These are phyloP conservation scores for Mycena galopus DNA, from an alignment of 768 basidiomycete genomes.

Conservation along the genomic window DNA sequence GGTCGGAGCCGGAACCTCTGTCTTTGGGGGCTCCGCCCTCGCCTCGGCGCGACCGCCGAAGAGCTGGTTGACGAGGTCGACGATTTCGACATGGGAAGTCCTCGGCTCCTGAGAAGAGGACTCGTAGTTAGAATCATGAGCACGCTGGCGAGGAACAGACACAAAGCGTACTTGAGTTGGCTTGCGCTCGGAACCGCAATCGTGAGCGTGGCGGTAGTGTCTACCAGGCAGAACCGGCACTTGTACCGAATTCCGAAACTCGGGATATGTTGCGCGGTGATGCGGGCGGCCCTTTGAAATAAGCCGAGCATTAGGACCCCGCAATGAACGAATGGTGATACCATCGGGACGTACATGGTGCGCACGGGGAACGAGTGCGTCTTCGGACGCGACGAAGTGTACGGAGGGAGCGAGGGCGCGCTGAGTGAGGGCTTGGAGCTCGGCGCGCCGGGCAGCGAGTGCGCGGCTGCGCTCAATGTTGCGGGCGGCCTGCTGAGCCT, in stretches of 20 bases:
- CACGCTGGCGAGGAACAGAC: not conserved
- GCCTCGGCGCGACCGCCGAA: conserved; percentile 11
- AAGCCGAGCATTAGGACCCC: not conserved
- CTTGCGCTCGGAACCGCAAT: not conserved
- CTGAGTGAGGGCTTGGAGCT: conserved; percentile 16
- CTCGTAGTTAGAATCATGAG: too few species aligned
- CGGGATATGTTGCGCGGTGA: not conserved
- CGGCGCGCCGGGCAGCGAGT: conserved; percentile 27
- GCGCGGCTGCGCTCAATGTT: conserved; percentile 18
- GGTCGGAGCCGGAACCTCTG: not conserved
- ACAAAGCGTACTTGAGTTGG: conserved; percentile 13
- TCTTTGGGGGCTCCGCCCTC: not conserved
- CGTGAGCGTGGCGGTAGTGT: not conserved
- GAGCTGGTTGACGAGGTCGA: conserved; percentile 11
- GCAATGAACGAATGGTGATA: not conserved
- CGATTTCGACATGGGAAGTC: not conserved
- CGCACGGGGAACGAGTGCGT: not conserved
- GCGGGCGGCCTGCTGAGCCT: conserved; percentile 19
- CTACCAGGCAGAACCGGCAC: not conserved
- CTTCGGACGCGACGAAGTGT: not conserved
- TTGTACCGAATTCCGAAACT: conserved; percentile 3
- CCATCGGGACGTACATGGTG: conserved; percentile 18
- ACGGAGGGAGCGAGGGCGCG: conserved; percentile 7
- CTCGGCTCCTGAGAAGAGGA: too few species aligned
- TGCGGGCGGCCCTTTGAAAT: not conserved